A percentile compares a stretch with the other conserved stretches of the same genome.
Conservation (phyloP, 2,329 filamentous ascomycete species). For the Neonectria faginata region DNA sequence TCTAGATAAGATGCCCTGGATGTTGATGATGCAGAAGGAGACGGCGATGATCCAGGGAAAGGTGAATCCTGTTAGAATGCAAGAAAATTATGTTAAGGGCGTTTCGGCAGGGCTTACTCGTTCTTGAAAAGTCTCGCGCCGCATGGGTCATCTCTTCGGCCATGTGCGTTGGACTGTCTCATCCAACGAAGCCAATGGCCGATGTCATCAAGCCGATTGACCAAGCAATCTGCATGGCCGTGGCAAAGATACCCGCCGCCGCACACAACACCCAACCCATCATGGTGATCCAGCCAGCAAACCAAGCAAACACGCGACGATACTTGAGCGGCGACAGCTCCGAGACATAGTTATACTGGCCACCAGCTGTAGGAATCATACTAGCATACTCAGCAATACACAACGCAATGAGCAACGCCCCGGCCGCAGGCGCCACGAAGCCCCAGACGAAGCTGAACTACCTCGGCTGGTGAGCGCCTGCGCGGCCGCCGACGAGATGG, state of each 20-base stretch:
- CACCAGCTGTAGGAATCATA: conserved; percentile 22
- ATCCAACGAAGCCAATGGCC: conserved; percentile 12
- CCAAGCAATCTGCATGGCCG: conserved; percentile 24
- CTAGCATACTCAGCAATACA: conserved; percentile 22
- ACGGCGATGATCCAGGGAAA: conserved; percentile 24
- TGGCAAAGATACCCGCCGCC: conserved; percentile 20
- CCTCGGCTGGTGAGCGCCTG: conserved; percentile 17
- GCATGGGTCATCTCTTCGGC: conserved; percentile 23
- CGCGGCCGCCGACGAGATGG: conserved; percentile 11
- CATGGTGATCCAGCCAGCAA: conserved; percentile 23
- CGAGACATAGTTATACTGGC: conserved; percentile 26
- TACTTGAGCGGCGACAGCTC: conserved; percentile 20
- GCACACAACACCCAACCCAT: conserved; percentile 21
- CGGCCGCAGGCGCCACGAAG: conserved; percentile 6
- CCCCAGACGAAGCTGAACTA: conserved; percentile 28
- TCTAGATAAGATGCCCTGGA: conserved; percentile 8
- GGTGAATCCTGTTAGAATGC: not conserved
- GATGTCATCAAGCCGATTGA: conserved; percentile 21
- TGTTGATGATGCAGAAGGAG: conserved; percentile 20
- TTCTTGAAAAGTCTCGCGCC: conserved; percentile 15
- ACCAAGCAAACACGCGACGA: conserved; percentile 19
- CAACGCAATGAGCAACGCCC: conserved; percentile 2
- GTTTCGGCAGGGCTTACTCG: not conserved
- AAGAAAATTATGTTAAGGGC: not conserved
- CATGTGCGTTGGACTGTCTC: conserved; percentile 24